Percentiles rank a stretch among this genome's conserved stretches.
phyloP scores from a whole-genome alignment of 345 rosid genomes.

The Noccaea bulbosa region DNA sequence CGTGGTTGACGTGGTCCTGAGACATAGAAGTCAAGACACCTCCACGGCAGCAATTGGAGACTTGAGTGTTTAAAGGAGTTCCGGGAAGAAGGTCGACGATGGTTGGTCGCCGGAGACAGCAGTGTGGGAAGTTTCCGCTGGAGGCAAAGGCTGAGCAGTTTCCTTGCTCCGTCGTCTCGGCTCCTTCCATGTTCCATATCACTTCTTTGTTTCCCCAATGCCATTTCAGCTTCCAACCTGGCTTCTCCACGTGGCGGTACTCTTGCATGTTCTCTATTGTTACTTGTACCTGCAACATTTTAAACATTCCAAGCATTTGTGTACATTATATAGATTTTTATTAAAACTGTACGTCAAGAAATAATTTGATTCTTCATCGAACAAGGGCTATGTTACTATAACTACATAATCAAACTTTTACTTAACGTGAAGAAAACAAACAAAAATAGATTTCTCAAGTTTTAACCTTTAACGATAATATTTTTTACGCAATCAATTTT shows the following conservation, averaged over 20 bases:
- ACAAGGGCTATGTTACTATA: not conserved
- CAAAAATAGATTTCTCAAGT: not conserved
- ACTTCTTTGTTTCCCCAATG: constrained; percentile 63
- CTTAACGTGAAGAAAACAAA: not conserved
- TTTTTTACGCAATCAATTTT: constrained; percentile 2
- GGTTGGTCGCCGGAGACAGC: constrained; percentile 63
- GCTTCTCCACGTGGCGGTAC: constrained; percentile 73
- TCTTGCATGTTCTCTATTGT: constrained; percentile 64
- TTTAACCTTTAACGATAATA: not conserved
- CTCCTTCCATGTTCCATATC: constrained; percentile 78
- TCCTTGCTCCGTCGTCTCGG: constrained; percentile 87
- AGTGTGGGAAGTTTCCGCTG: constrained; percentile 56
- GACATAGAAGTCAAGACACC: constrained; percentile 67
- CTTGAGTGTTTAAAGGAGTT: constrained; percentile 55
- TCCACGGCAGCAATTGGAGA: constrained; percentile 75
- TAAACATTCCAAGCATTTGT: not conserved
- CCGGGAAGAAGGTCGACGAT: constrained; percentile 82
- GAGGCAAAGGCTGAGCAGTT: constrained; percentile 63
- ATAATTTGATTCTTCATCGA: too few relatives aligned
- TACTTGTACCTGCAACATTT: constrained; percentile 54
- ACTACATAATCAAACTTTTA: not conserved
- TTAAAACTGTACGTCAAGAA: too few relatives aligned
- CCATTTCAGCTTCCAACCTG: constrained; percentile 89
- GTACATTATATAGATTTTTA: not conserved
- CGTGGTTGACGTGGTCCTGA: constrained; percentile 56